These are phyloP conservation scores for Lachancea lanzarotensis DNA, from an alignment of 805 yeast species.

Conservation along the genomic window DNA sequence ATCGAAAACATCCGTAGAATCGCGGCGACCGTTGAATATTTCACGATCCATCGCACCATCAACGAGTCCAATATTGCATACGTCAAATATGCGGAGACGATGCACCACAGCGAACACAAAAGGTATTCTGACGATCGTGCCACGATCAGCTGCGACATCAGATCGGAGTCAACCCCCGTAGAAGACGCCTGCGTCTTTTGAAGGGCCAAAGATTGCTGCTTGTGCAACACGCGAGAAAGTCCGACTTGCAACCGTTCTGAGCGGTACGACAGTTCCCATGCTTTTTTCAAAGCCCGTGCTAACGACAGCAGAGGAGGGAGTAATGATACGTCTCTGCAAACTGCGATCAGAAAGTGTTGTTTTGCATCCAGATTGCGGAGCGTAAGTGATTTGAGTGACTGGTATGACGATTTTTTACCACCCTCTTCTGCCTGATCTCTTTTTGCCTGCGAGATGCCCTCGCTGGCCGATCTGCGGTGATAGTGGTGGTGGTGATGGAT, in stretches of 20 bases:
- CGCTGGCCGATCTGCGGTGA: conserved; percentile 9
- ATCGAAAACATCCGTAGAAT: conserved; percentile 79
- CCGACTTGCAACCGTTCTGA: conserved; percentile 12
- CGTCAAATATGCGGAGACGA: conserved; percentile 78
- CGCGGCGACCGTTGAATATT: conserved; percentile 82
- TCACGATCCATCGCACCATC: conserved; percentile 91
- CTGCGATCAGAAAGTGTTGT: conserved; percentile 68
- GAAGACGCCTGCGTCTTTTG: conserved; percentile 22
- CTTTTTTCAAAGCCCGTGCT: conserved; percentile 35
- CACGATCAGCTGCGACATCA: conserved; percentile 37
- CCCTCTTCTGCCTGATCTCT: background rate
- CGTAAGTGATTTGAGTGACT: conserved; percentile 51
- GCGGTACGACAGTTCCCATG: conserved; percentile 20
- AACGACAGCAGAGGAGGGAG: conserved; percentile 58
- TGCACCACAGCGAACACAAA: conserved; percentile 86
- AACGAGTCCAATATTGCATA: conserved; percentile 81
- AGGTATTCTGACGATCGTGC: conserved; percentile 74
- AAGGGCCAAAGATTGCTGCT: conserved; percentile 15
- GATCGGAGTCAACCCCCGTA: conserved; percentile 9
- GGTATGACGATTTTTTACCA: conserved; percentile 15
- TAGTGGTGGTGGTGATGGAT: conserved; percentile 21
- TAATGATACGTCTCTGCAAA: conserved; percentile 73
- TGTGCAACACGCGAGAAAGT: conserved; percentile 18
- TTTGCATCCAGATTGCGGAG: conserved; percentile 64
- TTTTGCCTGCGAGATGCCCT: conserved; percentile 5